These are phyloP conservation scores for Didymella glomerata DNA, from an alignment of 2,329 filamentous ascomycete species.

Conservation along the genomic window DNA sequence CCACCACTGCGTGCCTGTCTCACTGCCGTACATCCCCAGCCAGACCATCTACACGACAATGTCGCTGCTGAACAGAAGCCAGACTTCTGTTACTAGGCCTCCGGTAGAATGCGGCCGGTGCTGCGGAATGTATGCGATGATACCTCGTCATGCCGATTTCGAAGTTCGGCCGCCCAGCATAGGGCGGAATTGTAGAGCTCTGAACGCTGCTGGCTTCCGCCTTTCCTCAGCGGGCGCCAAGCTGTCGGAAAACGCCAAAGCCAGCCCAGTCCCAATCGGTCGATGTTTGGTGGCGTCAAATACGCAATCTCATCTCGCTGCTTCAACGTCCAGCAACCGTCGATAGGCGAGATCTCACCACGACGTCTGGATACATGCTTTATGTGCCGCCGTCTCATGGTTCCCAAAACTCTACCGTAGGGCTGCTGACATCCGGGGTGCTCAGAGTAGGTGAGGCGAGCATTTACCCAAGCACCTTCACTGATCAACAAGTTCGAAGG, in stretches of 20 bases:
- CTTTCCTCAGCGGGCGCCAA: slow-evolving; percentile 28
- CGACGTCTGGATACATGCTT: background rate
- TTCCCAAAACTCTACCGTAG: background rate
- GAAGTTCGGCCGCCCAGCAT: slow-evolving; percentile 6
- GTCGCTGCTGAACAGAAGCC: background rate
- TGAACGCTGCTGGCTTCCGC: slow-evolving; percentile 20
- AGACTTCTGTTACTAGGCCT: background rate
- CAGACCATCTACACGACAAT: background rate
- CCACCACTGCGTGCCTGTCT: slow-evolving; percentile 13
- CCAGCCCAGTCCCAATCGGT: slow-evolving; percentile 22
- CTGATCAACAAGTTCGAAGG: slow-evolving; percentile 15
- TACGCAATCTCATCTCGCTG: slow-evolving; percentile 1
- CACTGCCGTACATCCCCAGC: slow-evolving; percentile 4
- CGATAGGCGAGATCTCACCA: slow-evolving; percentile 3
- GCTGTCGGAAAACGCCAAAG: slow-evolving; percentile 23
- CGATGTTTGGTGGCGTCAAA: slow-evolving; percentile 18
- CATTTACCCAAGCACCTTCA: slow-evolving; percentile 13
- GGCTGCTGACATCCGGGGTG: background rate
- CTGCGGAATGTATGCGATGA: slow-evolving; percentile 16
- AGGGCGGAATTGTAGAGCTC: slow-evolving; percentile 19
- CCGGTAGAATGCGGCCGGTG: slow-evolving; percentile 18
- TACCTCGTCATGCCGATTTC: slow-evolving; percentile 19
- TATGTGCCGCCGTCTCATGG: background rate
- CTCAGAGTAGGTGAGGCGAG: slow-evolving; percentile 35
- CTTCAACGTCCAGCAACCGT: background rate